phyloP scores from a whole-genome alignment of 345 rosid genomes.

The Balakata baccata region DNA sequence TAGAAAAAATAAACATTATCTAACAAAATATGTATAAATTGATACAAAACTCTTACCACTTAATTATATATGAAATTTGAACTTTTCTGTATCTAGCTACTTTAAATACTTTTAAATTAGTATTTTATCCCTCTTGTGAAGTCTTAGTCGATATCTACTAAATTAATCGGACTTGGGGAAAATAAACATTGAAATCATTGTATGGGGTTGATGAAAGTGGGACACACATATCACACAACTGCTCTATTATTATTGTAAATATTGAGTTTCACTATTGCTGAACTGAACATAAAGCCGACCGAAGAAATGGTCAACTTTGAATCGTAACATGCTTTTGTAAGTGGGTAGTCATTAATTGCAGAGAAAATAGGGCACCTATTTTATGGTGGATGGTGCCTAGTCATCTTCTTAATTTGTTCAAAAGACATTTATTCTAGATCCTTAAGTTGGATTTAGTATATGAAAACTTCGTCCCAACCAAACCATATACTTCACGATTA shows the following conservation, averaged over 20 bases:
- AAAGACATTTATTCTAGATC: not conserved
- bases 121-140: too few relatives aligned
- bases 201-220: not conserved
- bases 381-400: not conserved
- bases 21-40: too few relatives aligned
- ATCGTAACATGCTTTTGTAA: not conserved
- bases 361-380: too few relatives aligned
- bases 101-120: too few relatives aligned
- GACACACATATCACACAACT: not conserved
- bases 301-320: not conserved
- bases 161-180: too few relatives aligned
- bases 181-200: slow-evolving; percentile 1
- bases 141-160: too few relatives aligned
- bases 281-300: not conserved
- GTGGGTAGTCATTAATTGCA: not conserved
- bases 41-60: too few relatives aligned
- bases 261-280: not conserved
- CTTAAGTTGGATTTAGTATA: not conserved
- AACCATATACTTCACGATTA: too few relatives aligned
- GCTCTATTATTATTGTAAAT: not conserved
- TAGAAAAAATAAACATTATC: not conserved
- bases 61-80: too few relatives aligned
- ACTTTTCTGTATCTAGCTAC: too few relatives aligned
- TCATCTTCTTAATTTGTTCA: not conserved
- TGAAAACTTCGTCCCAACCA: too few relatives aligned